Evolutionary conservation across 2,329 filamentous ascomycete genomes (phyloP).

Genomic region (Colletotrichum gigasporum): DNA sequence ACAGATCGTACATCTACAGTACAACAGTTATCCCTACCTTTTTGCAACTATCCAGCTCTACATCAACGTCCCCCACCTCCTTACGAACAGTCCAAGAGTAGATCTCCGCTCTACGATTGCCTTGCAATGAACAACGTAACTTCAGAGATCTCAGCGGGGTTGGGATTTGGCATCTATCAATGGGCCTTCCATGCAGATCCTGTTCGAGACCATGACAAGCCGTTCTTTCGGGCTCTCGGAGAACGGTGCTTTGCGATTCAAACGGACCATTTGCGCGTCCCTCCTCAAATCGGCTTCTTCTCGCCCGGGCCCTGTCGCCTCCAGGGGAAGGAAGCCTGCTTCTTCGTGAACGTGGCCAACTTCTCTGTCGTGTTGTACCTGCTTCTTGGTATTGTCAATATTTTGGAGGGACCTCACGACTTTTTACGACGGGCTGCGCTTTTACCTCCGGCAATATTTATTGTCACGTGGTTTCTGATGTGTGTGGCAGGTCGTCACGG

Average conservation of each 20-base stretch:
- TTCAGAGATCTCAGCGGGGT: not conserved
- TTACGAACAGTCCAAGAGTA: no score
- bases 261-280: not conserved
- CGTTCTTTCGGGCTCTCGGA: not conserved
- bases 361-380: not conserved
- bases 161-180: not conserved
- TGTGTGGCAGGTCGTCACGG: not conserved
- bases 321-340: not conserved
- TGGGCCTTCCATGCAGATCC: not conserved
- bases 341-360: not conserved
- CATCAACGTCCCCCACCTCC: no score
- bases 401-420: not conserved
- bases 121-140: not conserved
- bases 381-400: not conserved
- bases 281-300: not conserved
- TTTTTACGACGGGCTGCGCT: not conserved
- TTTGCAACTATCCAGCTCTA: not conserved
- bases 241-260: not conserved
- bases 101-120: no score
- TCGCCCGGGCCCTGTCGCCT: not conserved
- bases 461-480: not conserved
- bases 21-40: no score
- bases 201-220: not conserved
- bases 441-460: not conserved
- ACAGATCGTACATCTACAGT: no score